Percentiles rank a stretch among this genome's conserved stretches.
Evolutionary conservation across 371 early-diverging fungal genomes (phyloP).

Genomic region (Mucor velutinosus): DNA sequence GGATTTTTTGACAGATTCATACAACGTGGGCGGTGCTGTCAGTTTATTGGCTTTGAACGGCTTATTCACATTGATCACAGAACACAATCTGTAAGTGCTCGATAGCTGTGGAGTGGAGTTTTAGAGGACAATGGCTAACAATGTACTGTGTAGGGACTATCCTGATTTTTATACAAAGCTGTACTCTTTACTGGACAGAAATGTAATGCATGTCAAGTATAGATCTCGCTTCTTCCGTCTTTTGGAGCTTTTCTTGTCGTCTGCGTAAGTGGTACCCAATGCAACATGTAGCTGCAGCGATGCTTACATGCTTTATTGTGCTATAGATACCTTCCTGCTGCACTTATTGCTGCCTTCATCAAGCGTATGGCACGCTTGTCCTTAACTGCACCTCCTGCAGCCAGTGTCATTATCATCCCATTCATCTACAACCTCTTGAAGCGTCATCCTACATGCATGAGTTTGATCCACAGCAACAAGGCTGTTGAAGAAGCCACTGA

Average conservation of each 20-base stretch:
- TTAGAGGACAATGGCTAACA: not conserved
- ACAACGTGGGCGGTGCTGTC: slow-evolving; percentile 81
- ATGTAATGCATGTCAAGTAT: slow-evolving; percentile 90
- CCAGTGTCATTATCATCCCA: slow-evolving; percentile 80
- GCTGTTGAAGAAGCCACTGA: slow-evolving; percentile 56
- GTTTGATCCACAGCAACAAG: slow-evolving; percentile 73
- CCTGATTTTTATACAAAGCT: slow-evolving; percentile 95
- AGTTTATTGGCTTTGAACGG: slow-evolving; percentile 92
- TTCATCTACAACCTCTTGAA: slow-evolving; percentile 90
- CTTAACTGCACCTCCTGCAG: slow-evolving; percentile 85
- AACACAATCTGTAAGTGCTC: slow-evolving; percentile 81
- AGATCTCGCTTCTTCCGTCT: slow-evolving; percentile 91
- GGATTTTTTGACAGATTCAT: slow-evolving; percentile 90
- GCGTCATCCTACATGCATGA: slow-evolving; percentile 87
- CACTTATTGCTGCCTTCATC: slow-evolving; percentile 89
- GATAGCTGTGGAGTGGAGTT: not conserved
- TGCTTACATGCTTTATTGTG: not conserved
- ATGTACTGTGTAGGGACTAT: slow-evolving; percentile 69
- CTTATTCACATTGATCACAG: slow-evolving; percentile 85
- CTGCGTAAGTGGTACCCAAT: slow-evolving; percentile 61
- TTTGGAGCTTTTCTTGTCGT: slow-evolving; percentile 83
- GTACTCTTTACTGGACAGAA: slow-evolving; percentile 84
- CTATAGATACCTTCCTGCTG: slow-evolving; percentile 80
- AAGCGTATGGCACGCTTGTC: slow-evolving; percentile 88
- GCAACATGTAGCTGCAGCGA: not conserved